Evolutionary conservation across 2,329 filamentous ascomycete species (phyloP), one percentile per base, ranked within the genome.

Genomic region (Botrytis paeoniae): DNA sequence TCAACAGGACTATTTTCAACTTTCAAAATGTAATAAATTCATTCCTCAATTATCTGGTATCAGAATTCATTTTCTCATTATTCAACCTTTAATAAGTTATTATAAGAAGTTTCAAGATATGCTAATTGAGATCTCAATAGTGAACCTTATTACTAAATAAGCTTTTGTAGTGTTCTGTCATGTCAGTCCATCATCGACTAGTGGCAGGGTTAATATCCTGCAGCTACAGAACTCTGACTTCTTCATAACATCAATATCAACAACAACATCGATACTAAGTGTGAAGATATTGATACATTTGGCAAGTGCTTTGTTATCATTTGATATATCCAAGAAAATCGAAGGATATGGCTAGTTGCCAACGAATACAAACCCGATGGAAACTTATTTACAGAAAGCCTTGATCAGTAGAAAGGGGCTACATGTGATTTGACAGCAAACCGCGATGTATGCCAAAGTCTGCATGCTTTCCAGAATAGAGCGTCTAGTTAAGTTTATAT

Each of bases 91-190:
- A 3, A 14, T 2, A 1, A 54, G 14, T 1, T 14, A 3, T 16
- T 16, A 3, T 0, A 3, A 3, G 3, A 1, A 54, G 1, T 54
- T n/a, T 14, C 48, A 54, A n/a, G 25, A 54, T 54, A 7, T 14
- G 0, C 0, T 2, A 1, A 7, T 43, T 43, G 2, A 18, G 16
- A 1, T 0, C 16, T 43, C 16, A 43, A 7, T 2, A 6, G 41
- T 18, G n/a, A n/a, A n/a, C n/a, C n/a, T n/a, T 43, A 18, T 43
- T 43, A 7, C 41, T 18, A 16, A 1, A 43, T 6, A 2, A 43
- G 4, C 16, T 18, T 18, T 18, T 18, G 16, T 18, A 43, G 41
- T 48, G 20, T 48, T 48, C 20, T n/a, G 5, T 16, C 48, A 16
- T n/a, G 5, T 16, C 48, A 16, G 25, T 54, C 14, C 48, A n/a